phyloP scores from a whole-genome alignment of 1,284 basidiomycete genomes.

The Puccinia horiana region DNA sequence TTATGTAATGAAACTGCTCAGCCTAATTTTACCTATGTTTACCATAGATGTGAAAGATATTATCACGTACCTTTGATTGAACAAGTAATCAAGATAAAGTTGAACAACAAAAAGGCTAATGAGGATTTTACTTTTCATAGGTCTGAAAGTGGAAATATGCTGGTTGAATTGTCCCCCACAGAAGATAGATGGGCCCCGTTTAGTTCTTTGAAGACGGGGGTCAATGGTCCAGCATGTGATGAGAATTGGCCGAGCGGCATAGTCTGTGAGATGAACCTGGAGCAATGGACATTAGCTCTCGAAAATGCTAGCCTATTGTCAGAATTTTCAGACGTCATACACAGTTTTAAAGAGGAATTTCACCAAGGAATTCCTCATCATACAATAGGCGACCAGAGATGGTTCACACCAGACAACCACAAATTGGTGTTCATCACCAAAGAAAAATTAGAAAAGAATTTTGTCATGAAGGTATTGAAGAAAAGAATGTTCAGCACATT shows the following conservation, averaged over 20 bases:
- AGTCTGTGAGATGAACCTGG: not conserved
- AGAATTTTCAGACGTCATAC: not conserved
- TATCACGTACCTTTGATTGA: too few species aligned
- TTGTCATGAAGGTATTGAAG: not conserved
- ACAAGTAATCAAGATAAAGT: too few species aligned
- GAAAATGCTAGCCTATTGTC: not conserved
- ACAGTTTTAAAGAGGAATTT: not conserved
- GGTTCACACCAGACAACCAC: not conserved
- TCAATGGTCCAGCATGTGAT: too few species aligned
- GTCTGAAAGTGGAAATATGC: too few species aligned
- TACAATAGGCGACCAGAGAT: not conserved
- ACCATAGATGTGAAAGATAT: too few species aligned
- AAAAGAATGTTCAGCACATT: not conserved
- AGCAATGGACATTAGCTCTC: not conserved
- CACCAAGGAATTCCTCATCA: not conserved
- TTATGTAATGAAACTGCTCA: too few species aligned
- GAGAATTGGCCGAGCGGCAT: not conserved
- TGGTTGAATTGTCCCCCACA: too few species aligned
- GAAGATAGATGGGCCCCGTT: too few species aligned
- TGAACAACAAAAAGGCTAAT: too few species aligned
- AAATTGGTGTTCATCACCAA: not conserved
- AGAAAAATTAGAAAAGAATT: not conserved
- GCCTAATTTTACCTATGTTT: too few species aligned
- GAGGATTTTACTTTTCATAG: too few species aligned
- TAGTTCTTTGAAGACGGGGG: too few species aligned